Conservation (phyloP, 441 rosid genomes). For the Cnidoscolus chayamansa region DNA sequence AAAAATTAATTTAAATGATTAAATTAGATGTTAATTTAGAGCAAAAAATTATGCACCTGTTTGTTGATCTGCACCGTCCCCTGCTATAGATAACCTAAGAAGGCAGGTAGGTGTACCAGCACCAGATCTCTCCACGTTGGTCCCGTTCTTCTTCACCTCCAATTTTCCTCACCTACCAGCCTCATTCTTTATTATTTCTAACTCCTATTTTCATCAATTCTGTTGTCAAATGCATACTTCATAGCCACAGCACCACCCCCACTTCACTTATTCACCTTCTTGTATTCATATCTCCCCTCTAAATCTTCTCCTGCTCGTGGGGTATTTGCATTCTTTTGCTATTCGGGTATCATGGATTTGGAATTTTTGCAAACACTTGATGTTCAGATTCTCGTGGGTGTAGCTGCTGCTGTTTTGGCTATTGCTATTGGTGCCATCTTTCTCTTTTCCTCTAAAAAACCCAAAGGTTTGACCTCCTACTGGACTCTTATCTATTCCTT, state of each 20-base stretch:
- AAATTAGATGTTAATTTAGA: too few relatives aligned
- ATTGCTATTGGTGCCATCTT: slow-evolving; percentile 52
- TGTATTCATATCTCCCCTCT: too few relatives aligned
- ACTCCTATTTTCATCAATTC: background rate
- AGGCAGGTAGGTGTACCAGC: slow-evolving; percentile 15
- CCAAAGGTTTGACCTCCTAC: slow-evolving; percentile 42
- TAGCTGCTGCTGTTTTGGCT: slow-evolving; percentile 48
- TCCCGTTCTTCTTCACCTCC: background rate
- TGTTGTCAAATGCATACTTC: background rate
- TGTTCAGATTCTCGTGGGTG: slow-evolving; percentile 60
- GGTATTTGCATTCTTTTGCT: background rate
- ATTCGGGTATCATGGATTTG: slow-evolving; percentile 24
- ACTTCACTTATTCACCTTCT: background rate
- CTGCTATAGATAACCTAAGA: too few relatives aligned
- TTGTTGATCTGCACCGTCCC: too few relatives aligned
- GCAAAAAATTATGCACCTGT: too few relatives aligned
- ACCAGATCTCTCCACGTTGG: background rate
- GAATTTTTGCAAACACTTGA: slow-evolving; percentile 57
- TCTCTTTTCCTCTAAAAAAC: slow-evolving; percentile 55
- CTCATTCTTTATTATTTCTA: background rate
- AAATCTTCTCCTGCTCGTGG: background rate
- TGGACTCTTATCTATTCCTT: too few relatives aligned
- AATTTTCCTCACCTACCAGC: background rate
- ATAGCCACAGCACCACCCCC: background rate
- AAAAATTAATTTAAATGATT: too few relatives aligned